Evolutionary conservation across 371 early-diverging fungal species (phyloP).

Genomic region (Circinella minor): DNA sequence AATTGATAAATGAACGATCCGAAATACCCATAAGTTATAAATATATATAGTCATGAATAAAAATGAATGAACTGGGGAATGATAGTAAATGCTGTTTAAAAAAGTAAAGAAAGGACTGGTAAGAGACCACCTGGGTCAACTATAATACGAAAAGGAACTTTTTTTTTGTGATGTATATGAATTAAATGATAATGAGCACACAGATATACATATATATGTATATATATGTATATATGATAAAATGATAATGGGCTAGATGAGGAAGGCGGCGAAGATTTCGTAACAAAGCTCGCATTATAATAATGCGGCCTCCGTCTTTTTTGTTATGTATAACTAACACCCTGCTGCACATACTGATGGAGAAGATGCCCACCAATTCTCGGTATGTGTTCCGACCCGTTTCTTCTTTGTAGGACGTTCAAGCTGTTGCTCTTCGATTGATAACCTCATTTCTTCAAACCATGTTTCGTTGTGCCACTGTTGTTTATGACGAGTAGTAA

Average conservation of each 20-base stretch:
- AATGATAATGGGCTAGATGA: constrained; percentile 6
- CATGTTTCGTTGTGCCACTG: constrained; percentile 21
- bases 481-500: not conserved
- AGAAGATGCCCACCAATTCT: constrained; percentile 28
- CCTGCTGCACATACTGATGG: constrained; percentile 8
- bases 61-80: not conserved
- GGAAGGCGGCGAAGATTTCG: not conserved
- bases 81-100: too few species aligned
- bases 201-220: too few species aligned
- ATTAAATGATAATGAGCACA: not conserved
- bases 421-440: not conserved
- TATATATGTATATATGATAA: not conserved
- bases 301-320: too few species aligned
- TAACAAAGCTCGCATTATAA: too few species aligned
- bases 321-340: not conserved
- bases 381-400: constrained; percentile 9
- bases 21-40: not conserved
- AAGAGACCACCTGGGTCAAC: not conserved
- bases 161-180: not conserved
- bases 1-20: not conserved
- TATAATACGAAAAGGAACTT: not conserved
- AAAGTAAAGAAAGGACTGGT: not conserved
- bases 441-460: constrained; percentile 17
- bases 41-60: not conserved
- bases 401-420: constrained; percentile 8